A percentile compares a stretch with the other conserved stretches of the same genome.
Evolutionary conservation across 2,329 filamentous ascomycete species (phyloP).

Genomic region (Atkinsonella hypoxylon): DNA sequence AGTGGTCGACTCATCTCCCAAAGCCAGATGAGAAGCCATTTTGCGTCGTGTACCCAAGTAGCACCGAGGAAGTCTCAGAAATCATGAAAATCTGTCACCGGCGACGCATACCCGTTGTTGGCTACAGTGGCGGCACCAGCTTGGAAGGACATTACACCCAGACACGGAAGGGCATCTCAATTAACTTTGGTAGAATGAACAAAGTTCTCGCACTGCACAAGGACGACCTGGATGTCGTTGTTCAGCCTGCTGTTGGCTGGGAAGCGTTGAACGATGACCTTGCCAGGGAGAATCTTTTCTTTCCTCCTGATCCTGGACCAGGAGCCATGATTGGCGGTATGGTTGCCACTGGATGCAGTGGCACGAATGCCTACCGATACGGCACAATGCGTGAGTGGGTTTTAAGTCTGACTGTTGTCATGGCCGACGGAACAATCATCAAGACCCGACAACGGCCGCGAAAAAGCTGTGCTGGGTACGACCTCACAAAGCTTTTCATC

Average conservation of each 20-base stretch:
- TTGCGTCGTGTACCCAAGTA: constrained; percentile 63
- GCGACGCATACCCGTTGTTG: constrained; percentile 72
- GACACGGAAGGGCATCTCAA: constrained; percentile 69
- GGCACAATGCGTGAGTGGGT: constrained; percentile 96
- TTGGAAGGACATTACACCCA: constrained; percentile 82
- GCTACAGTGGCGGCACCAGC: constrained; percentile 79
- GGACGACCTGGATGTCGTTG: constrained; percentile 63
- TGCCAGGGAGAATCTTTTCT: constrained; percentile 64
- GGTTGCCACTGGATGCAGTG: constrained; percentile 62
- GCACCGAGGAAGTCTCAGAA: constrained; percentile 71
- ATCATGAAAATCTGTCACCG: constrained; percentile 83
- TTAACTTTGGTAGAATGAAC: constrained; percentile 82
- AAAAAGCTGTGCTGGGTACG: constrained; percentile 86
- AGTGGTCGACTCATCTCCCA: constrained; percentile 49
- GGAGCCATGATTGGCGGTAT: constrained; percentile 88
- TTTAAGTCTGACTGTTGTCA: constrained; percentile 70
- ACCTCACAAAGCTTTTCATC: constrained; percentile 80
- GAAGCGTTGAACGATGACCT: constrained; percentile 73
- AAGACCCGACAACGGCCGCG: constrained; percentile 79
- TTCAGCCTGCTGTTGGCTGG: constrained; percentile 78
- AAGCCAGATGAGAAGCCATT: constrained; percentile 41
- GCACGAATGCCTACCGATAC: constrained; percentile 85
- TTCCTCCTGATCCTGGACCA: constrained; percentile 82
- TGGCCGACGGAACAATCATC: constrained; percentile 82
- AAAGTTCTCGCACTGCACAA: constrained; percentile 66